phyloP scores from a whole-genome alignment of 345 rosid genomes.

The Litchi chinensis region DNA sequence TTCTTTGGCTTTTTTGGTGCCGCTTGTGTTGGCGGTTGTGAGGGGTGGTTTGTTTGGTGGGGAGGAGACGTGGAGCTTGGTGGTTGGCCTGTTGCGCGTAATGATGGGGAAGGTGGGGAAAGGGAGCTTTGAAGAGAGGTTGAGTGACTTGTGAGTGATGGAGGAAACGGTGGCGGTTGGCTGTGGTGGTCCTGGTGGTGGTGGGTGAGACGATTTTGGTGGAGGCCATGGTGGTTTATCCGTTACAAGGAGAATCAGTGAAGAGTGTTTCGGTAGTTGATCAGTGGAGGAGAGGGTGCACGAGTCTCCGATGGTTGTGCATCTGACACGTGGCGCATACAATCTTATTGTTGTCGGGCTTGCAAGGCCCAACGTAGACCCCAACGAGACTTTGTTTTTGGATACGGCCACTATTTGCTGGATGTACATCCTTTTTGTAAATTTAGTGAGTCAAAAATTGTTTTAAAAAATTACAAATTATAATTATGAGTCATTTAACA shows the following conservation, averaged over 20 bases:
- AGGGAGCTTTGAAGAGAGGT: slow-evolving; percentile 25
- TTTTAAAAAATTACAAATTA: too few species aligned
- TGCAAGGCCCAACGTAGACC: neutral
- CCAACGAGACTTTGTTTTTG: neutral
- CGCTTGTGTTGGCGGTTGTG: slow-evolving; percentile 10
- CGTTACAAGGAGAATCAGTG: slow-evolving; percentile 2
- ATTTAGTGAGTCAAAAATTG: too few species aligned
- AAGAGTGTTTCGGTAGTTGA: slow-evolving; percentile 3
- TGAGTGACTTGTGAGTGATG: slow-evolving; percentile 21
- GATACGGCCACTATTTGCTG: neutral
- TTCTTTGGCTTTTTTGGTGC: slow-evolving; percentile 39
- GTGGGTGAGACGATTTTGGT: slow-evolving; percentile 28
- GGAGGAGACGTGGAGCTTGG: slow-evolving; percentile 56
- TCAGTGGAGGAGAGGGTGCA: neutral
- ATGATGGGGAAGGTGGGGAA: slow-evolving; percentile 20
- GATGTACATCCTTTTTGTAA: too few species aligned
- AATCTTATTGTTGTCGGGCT: neutral
- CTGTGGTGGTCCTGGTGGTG: slow-evolving; percentile 12
- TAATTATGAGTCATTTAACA: too few species aligned
- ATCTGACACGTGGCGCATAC: slow-evolving; percentile 23
- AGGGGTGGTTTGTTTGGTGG: slow-evolving; percentile 44
- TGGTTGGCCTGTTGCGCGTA: slow-evolving; percentile 27
- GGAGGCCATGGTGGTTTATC: slow-evolving; percentile 45
- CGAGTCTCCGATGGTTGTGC: slow-evolving; percentile 3
- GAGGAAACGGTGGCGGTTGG: slow-evolving; percentile 25